Base-by-base conservation (phyloP, 2,329 filamentous ascomycete species). In the Rugonectria rugulosa region DNA sequence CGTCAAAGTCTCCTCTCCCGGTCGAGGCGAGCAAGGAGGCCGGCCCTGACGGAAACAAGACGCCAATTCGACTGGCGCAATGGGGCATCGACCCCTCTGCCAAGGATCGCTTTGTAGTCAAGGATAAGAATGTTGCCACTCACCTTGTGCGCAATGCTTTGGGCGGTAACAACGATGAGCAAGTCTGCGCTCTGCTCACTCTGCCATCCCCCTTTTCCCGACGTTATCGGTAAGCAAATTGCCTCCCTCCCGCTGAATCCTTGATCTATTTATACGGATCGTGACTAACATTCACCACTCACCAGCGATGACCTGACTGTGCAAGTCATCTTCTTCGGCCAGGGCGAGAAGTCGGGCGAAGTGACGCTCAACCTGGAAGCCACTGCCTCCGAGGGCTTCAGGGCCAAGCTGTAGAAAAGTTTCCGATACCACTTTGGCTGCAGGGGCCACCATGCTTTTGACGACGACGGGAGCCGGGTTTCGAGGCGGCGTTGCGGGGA, bases 291-390 rank as follows among this genome's bases (percentile, higher is more conserved):
- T 67, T 42, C 66, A 6, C 17, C 14, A 14, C n/a, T 40, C 31
- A 41, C 6, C 37, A 94, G 92, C 64, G 95, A 99, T 71, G 95
- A 99, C 72, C 78, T 99, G 60, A 99, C 95, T 0, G 94, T 99
- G 14, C 92, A 99, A 74, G 95, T 99, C 58, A 96, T 99, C 70
- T 99, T 99, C 82, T 99, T 99, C 68, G 95, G 95, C 57, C 86
- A 96, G 65, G 86, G 88, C 29, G 79, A 88, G 48, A 88, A 88
- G 71, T 89, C 83, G 24, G 92, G 93, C 29, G 88, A 89, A 60
- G 89, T 98, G 5, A 84, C 88, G 5, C 73, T 96, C 54, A 99
- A 98, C 74, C 81, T 88, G 61, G 94, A 97, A 69, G 95, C 95
- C 2, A 96, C 88, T 57, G 91, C 89, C 32, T 65, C 70, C 9